Base-by-base conservation (phyloP, 225 moss, liverwort and hornwort species). In the Climacium dendroides region DNA sequence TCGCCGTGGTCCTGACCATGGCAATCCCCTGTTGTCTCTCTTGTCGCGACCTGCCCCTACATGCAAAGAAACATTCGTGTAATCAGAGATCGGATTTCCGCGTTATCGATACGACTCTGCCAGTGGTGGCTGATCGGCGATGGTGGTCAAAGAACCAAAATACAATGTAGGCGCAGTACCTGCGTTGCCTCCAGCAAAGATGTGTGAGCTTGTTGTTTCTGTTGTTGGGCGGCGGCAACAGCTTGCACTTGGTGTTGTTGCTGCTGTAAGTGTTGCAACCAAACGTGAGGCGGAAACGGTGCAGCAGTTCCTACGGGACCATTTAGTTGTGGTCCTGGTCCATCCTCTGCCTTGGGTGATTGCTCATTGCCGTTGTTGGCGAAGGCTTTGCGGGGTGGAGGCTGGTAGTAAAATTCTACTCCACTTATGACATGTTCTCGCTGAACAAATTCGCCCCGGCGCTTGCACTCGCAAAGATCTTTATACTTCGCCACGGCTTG, bases 391-490 rank as follows among this genome's bases (percentile, higher is more conserved):
- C 98, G 95, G 59, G 97, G 98, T 16, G 98, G 98, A 85, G 98
- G 98, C 83, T 97, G 97, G 89, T 99, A 99, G 89, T 99, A 97
- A 83, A 99, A 99, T 69, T 99, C 98, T 78, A 99, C 98, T 58
- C 97, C 97, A 57, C 89, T 95, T 90, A 99, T 99, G 73, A 97
- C 92, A 84, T 99, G 98, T 74, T 99, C 98, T 29, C 98, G 89
- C 91, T 96, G 98, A 58, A 99, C 98, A 81, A 99, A 99, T 85
- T 99, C 97, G 25, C 98, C 98, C 29, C 97, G 91, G 66, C 98
- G 96, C 90, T 97, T 99, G 91, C 98, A 99, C 91, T 99, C 97
- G 84, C 98, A 99, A 67, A 99, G 93, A 57, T 99, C 98, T 90
- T 99, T 99, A 83, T 99, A 99, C 81, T 97, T 99, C 37, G 91